These are phyloP conservation scores for Cladosporium austrohemisphaericum DNA, from an alignment of 2,329 filamentous ascomycete species.

Conservation along the genomic window DNA sequence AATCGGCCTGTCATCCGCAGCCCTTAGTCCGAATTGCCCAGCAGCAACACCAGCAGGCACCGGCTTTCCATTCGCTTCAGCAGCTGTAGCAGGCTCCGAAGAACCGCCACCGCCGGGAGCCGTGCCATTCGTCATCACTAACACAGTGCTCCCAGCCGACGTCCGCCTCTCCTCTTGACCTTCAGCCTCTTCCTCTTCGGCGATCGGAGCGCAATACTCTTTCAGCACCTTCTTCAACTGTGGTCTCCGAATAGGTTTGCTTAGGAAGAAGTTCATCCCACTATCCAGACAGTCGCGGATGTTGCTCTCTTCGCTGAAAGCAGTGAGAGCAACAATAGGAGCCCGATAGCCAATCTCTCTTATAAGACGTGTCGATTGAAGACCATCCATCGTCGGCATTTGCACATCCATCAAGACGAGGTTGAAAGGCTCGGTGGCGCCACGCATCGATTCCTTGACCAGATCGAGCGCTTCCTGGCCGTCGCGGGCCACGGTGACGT, in stretches of 20 bases:
- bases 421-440: conserved; percentile 65
- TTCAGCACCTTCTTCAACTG: conserved; percentile 81
- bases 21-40: not conserved
- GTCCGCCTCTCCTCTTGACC: not conserved
- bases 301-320: conserved; percentile 87
- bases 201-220: conserved; percentile 75
- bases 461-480: conserved; percentile 75
- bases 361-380: conserved; percentile 82
- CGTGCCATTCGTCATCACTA: not conserved
- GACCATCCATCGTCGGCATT: conserved; percentile 89
- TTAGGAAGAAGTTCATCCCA: conserved; percentile 87
- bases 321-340: conserved; percentile 86
- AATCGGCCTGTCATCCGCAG: not conserved
- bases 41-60: not conserved
- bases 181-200: conserved; percentile 56
- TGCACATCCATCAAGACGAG: conserved; percentile 93
- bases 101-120: not conserved
- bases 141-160: not conserved
- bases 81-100: not conserved
- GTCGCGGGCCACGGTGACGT: conserved; percentile 71
- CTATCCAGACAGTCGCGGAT: conserved; percentile 63
- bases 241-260: conserved; percentile 71
- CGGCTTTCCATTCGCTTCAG: conserved; percentile 5
- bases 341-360: conserved; percentile 80
- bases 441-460: conserved; percentile 76